Conservation (phyloP, 108 stramenopile genomes). For the Ochromonas danica region DNA sequence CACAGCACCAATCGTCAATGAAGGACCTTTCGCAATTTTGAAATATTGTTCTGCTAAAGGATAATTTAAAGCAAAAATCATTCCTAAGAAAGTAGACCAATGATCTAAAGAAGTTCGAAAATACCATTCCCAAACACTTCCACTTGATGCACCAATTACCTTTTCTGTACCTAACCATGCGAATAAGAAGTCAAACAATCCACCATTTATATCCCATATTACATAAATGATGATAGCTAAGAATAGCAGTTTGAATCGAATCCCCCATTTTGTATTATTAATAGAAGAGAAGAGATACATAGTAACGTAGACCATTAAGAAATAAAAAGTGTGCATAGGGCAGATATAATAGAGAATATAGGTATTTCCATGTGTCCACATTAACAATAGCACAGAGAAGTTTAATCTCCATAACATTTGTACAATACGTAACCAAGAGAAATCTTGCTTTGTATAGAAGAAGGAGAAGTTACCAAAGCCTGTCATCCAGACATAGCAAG, state of each 20-base stretch:
- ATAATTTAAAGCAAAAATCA: constrained; percentile 90
- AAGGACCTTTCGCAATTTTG: neutral
- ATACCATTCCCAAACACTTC: constrained; percentile 91
- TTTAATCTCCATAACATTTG: constrained; percentile 98
- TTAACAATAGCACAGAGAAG: constrained; percentile 86
- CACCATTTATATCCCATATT: constrained; percentile 77
- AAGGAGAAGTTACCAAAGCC: constrained; percentile 94
- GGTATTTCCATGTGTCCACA: constrained; percentile 80
- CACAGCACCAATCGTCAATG: neutral
- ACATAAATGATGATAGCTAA: constrained; percentile 75
- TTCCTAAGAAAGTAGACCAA: constrained; percentile 89
- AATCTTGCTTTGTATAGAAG: constrained; percentile 89
- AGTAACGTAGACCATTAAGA: constrained; percentile 84
- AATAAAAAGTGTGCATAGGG: constrained; percentile 94
- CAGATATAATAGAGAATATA: constrained; percentile 98
- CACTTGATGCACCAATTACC: constrained; percentile 68
- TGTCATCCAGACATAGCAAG: constrained; percentile 98
- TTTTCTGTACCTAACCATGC: constrained; percentile 65
- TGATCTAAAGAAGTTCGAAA: constrained; percentile 90
- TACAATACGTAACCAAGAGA: constrained; percentile 75
- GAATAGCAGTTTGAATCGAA: constrained; percentile 75
- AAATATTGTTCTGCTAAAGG: constrained; percentile 65
- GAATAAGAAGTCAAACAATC: constrained; percentile 77
- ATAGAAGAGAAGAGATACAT: constrained; percentile 70
- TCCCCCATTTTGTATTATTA: constrained; percentile 77